A percentile compares a stretch with the other conserved stretches of the same genome.
Evolutionary conservation across 805 yeast species (phyloP).

Genomic region (Candida qinlingensis): DNA sequence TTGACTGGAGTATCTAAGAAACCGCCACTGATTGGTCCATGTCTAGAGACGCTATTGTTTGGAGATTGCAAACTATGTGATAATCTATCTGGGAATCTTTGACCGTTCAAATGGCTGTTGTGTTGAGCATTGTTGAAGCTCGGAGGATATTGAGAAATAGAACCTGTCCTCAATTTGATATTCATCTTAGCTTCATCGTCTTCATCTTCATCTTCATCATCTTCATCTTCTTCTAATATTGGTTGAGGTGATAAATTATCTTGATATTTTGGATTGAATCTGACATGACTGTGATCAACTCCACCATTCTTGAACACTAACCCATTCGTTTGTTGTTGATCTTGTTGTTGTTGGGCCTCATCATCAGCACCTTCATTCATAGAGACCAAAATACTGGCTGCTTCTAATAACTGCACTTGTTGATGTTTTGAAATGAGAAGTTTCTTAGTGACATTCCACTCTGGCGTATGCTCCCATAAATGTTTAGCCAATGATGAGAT

Average conservation of each 20-base stretch:
- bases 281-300: conserved; percentile 1
- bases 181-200: conserved; percentile 4
- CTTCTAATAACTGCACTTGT: conserved; percentile 23
- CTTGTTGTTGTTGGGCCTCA: not conserved
- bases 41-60: conserved; percentile 7
- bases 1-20: conserved; percentile 28
- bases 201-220: conserved; percentile 5
- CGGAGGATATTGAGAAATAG: conserved; percentile 43
- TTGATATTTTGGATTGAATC: conserved; percentile 12
- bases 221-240: conserved; percentile 9
- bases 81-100: conserved; percentile 1
- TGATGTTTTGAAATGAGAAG: conserved; percentile 47
- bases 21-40: conserved; percentile 26
- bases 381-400: conserved; percentile 22
- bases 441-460: conserved; percentile 84
- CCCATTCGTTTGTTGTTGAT: conserved; percentile 1
- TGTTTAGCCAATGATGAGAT: conserved; percentile 84
- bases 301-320: conserved; percentile 4
- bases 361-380: conserved; percentile 16
- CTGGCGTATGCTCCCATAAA: conserved; percentile 92
- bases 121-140: conserved; percentile 16
- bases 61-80: conserved; percentile 7
- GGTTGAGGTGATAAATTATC: conserved; percentile 12
- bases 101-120: not conserved
- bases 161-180: conserved; percentile 31